Evolutionary conservation across 2,329 filamentous ascomycete genomes (phyloP), one percentile per base, ranked within the genome.

Genomic region (Venturia oleaginea): DNA sequence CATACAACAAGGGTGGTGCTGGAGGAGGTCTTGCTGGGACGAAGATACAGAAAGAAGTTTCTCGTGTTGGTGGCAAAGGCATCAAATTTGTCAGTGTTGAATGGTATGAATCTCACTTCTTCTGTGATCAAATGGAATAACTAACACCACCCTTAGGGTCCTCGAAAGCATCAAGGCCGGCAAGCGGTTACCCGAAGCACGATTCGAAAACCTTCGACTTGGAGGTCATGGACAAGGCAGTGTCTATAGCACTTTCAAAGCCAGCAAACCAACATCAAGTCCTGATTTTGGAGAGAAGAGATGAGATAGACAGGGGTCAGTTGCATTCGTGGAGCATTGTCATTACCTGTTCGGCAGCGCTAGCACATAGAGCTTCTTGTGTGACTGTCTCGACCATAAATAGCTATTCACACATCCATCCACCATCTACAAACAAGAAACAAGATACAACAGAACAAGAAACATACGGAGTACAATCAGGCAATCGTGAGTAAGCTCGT

Each of bases 1-100:
- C 85, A 22, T 80, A 80, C 65, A 67, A 66, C 8, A 64, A 42
- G 34, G 48, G 54, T 34, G 86, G 86, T 55, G 84, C 83, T 11
- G 90, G 90, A 0, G 91, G 91, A 54, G 90, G 89, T 0, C 79
- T 97, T 7, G 85, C 92, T 4, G 86, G 84, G 1, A 81, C 82
- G 37, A 97, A 97, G 78, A 77, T 95, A 61, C 88, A 96, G 69
- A 90, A 84, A 74, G 92, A 96, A 77, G 88, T 95, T 64, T 76
- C 79, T 32, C 82, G 83, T 64, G 79, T 85, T 4, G 81, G 87
- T 27, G 90, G 90, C 13, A 85, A 84, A 67, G 85, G 83, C 32
- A 81, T 96, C 62, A 92, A 87, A 76, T 93, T 89, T 74, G 88
- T 97, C 63, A 85, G 82, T 62, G 90, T 87, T 32, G 88, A 95